A percentile compares a stretch with the other conserved stretches of the same genome.
Conservation (phyloP, 148 eudicot species). For the Cornus suecica region DNA sequence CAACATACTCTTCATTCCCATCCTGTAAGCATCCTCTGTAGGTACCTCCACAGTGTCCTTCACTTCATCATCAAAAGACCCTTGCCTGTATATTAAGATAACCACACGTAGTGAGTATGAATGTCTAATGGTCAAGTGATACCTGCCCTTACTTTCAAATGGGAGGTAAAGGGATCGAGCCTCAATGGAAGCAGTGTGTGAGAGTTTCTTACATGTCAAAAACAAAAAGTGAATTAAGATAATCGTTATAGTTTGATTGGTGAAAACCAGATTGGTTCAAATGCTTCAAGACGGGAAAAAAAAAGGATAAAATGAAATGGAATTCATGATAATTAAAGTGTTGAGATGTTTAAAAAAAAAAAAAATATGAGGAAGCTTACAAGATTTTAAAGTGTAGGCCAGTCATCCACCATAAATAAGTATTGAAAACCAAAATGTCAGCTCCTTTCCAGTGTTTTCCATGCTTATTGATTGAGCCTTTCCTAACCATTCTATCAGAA, state of each 20-base stretch:
- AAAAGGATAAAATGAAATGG: background rate
- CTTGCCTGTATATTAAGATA: slow-evolving; percentile 49
- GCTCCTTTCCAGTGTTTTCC: slow-evolving; percentile 92
- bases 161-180: too few relatives aligned
- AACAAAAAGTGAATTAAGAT: too few relatives aligned
- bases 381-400: slow-evolving; percentile 74
- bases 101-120: too few relatives aligned
- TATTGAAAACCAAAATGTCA: slow-evolving; percentile 86
- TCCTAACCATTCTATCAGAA: slow-evolving; percentile 71
- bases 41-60: slow-evolving; percentile 54
- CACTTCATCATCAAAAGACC: slow-evolving; percentile 68
- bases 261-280: too few relatives aligned
- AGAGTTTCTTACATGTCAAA: too few relatives aligned
- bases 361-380: slow-evolving; percentile 40
- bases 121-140: too few relatives aligned
- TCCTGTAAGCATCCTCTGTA: slow-evolving; percentile 78
- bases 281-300: too few relatives aligned
- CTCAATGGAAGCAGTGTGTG: too few relatives aligned
- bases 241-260: too few relatives aligned
- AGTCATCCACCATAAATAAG: slow-evolving; percentile 98
- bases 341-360: too few relatives aligned
- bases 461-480: slow-evolving; percentile 79
- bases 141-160: too few relatives aligned
- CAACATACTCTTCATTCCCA: slow-evolving; percentile 89
- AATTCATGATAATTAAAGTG: background rate